phyloP scores from a whole-genome alignment of 345 rosid genomes.

The Populus davidiana region DNA sequence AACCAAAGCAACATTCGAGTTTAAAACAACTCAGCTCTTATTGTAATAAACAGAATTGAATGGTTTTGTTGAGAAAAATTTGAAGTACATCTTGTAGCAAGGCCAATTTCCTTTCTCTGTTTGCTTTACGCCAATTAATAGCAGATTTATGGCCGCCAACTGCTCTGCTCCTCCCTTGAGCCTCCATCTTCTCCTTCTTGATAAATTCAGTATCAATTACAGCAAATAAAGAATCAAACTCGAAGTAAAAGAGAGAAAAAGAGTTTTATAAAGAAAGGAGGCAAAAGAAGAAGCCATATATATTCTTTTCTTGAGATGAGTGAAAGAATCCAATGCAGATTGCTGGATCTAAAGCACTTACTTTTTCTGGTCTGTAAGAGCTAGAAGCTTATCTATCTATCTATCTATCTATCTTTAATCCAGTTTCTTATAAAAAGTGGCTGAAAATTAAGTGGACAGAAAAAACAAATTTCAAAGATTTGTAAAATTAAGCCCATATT shows the following conservation, averaged over 20 bases:
- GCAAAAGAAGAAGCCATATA: constrained; percentile 12
- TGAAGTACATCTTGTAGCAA: constrained; percentile 75
- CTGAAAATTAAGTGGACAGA: not conserved
- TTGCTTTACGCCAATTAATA: constrained; percentile 54
- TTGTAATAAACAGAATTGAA: constrained; percentile 3
- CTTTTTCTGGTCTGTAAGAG: constrained; percentile 22
- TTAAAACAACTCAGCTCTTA: not conserved
- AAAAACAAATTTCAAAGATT: not conserved
- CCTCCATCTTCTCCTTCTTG: constrained; percentile 61
- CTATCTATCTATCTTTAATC: constrained; percentile 15
- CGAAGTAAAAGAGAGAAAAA: constrained; percentile 22
- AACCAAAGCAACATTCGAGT: not conserved
- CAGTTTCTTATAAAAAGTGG: constrained; percentile 19
- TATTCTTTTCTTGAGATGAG: constrained; percentile 60
- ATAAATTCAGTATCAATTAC: constrained; percentile 21
- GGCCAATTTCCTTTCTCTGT: constrained; percentile 72
- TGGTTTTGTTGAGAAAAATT: not conserved
- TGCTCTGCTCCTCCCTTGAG: constrained; percentile 36
- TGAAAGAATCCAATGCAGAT: constrained; percentile 48
- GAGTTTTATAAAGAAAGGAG: not conserved
- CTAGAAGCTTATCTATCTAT: not conserved
- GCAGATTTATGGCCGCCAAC: constrained; percentile 41
- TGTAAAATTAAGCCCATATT: not conserved
- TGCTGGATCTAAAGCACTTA: constrained; percentile 48
- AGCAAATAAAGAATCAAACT: constrained; percentile 14